Evolutionary conservation across 2,329 filamentous ascomycete species (phyloP), one percentile per base, ranked within the genome.

Genomic region (Dothistroma septosporum): DNA sequence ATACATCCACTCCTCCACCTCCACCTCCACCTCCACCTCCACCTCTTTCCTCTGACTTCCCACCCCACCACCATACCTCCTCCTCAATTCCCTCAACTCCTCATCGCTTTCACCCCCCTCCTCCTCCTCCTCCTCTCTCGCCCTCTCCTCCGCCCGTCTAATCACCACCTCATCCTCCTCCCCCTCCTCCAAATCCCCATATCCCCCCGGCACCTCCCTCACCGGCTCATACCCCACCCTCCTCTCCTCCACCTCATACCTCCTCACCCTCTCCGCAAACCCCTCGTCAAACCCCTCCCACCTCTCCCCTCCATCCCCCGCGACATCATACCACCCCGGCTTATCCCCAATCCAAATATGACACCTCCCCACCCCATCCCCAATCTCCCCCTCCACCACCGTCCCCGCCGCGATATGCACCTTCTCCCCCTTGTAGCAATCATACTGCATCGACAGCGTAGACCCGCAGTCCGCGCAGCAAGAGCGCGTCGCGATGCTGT

Each of bases 391-490:
- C 37, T 53, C 53, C 7, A 52, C 54, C 47, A 63, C 24, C 16
- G 56, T 66, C 0, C 55, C 63, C 16, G 64, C 65, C 16, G 66
- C 61, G 10, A 68, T 10, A 35, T 68, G 58, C 10, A 56, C 62
- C 55, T 60, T 66, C 50, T 16, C 19, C 33, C 62, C 48, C 7
- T 64, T 56, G 28, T 64, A 66, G 46, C 64, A 64, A 44, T 62
- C 59, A 44, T 67, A 67, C 35, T 67, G 62, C 33, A 69, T 63
- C 8, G 35, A 61, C 56, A 67, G 19, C 12, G 61, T 62, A 24
- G 59, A 62, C 31, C 66, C 65, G 52, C 65, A 66, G 2, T 33
- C 33, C 4, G 31, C 19, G 49, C 65, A 67, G 53, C 58, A 69
- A 7, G 24, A 53, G 52, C 64, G 46, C 5, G 57, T 57, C 0